phyloP scores from a whole-genome alignment of 768 basidiomycete species.

The Termitomyces sp. region DNA sequence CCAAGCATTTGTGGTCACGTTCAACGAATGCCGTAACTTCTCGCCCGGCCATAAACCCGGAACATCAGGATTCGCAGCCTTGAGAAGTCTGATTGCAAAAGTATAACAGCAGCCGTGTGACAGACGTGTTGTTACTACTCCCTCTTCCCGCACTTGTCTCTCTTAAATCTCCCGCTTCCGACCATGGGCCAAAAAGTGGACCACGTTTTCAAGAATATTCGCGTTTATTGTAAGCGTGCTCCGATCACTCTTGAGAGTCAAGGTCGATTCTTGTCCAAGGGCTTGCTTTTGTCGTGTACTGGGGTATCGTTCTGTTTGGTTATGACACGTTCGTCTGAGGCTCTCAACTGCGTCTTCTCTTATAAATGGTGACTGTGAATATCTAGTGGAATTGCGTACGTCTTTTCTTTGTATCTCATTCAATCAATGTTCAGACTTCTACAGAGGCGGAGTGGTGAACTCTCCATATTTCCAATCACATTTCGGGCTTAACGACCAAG shows the following conservation, averaged over 20 bases:
- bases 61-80: neutral
- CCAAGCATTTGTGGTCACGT: neutral
- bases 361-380: neutral
- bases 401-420: neutral
- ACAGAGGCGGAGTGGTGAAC: conserved; percentile 15
- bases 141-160: neutral
- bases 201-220: conserved; percentile 14
- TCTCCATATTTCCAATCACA: conserved; percentile 49
- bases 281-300: conserved; percentile 20
- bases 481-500: conserved; percentile 48
- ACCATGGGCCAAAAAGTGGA: neutral
- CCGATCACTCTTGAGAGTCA: neutral
- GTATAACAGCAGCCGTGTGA: neutral
- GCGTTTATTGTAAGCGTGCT: conserved; percentile 13
- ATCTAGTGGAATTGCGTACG: conserved; percentile 17
- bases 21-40: neutral
- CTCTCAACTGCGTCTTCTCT: neutral
- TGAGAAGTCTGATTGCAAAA: neutral
- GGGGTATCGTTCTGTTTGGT: conserved; percentile 19
- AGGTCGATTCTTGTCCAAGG: conserved; percentile 3
- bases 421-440: neutral
- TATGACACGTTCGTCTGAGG: conserved; percentile 18
- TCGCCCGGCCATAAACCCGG: neutral
- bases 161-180: neutral
- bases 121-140: conserved; percentile 17